phyloP scores from a whole-genome alignment of 768 basidiomycete species.

The Ephemerocybe angulata region DNA sequence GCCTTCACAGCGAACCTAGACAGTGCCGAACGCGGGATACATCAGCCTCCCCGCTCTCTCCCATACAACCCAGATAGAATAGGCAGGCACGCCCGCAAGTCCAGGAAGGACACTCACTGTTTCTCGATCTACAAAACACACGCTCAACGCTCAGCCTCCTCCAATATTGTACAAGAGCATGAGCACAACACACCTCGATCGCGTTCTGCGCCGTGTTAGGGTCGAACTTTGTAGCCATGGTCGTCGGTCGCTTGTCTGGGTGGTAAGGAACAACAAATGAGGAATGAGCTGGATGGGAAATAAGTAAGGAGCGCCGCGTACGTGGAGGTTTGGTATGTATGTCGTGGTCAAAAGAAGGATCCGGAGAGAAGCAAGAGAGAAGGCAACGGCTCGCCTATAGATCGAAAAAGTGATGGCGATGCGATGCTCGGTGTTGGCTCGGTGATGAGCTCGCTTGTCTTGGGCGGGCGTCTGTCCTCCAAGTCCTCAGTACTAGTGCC shows the following conservation, averaged over 20 bases:
- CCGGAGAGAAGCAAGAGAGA: no score
- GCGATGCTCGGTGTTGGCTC: no score
- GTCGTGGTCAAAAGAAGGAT: no score
- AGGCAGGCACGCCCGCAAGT: background rate
- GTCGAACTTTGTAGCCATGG: conserved; percentile 66
- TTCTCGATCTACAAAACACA: conserved; percentile 75
- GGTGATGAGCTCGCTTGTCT: no score
- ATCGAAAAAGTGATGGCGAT: no score
- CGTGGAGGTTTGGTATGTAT: no score
- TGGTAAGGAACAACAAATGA: no score
- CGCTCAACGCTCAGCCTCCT: background rate
- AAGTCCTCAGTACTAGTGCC: no score
- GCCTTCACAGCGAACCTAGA: conserved; percentile 86
- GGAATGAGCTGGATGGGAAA: no score
- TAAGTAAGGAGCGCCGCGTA: no score
- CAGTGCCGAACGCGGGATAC: background rate
- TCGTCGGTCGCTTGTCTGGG: conserved; percentile 1
- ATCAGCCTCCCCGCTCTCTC: background rate
- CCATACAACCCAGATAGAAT: background rate
- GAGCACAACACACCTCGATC: conserved; percentile 60
- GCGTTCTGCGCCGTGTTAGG: conserved; percentile 91
- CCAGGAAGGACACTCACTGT: conserved; percentile 58
- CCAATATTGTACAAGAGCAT: background rate
- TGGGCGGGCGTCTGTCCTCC: no score
- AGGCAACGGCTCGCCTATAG: no score